Evolutionary conservation across 257 asterid genomes (phyloP).

Genomic region (Solanum clarkiae): DNA sequence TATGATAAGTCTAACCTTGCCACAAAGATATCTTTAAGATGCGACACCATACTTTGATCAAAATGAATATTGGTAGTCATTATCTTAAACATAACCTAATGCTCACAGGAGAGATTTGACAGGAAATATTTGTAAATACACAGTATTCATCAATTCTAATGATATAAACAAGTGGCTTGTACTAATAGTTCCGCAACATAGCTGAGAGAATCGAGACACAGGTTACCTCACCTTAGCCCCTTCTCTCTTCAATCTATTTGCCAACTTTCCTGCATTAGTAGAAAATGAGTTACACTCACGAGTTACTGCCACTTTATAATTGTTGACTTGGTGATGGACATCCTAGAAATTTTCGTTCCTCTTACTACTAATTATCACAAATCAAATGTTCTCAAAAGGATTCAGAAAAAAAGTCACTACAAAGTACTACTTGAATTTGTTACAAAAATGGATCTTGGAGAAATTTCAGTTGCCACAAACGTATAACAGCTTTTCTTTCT

Average conservation of each 20-base stretch:
- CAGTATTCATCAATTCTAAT: neutral
- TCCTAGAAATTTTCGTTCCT: neutral
- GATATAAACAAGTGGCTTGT: neutral
- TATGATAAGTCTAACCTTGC: neutral
- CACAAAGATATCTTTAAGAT: neutral
- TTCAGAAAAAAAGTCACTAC: neutral
- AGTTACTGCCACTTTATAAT: neutral
- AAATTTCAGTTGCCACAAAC: neutral
- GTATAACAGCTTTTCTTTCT: neutral
- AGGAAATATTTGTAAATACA: neutral
- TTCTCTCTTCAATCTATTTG: conserved; percentile 73
- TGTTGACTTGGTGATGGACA: neutral
- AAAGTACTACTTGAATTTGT: neutral
- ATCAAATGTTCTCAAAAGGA: neutral
- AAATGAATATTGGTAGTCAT: neutral
- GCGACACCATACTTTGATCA: neutral
- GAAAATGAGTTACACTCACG: neutral
- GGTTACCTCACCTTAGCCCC: conserved; percentile 70
- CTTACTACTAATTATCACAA: neutral
- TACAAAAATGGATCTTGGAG: neutral
- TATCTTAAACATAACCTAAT: neutral
- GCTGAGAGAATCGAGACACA: neutral
- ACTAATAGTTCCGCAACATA: neutral
- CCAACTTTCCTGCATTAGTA: conserved; percentile 71
- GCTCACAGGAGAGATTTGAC: neutral